Conservation (phyloP, 1,139 yeast species). For the Saccharomyces hybrid region DNA sequence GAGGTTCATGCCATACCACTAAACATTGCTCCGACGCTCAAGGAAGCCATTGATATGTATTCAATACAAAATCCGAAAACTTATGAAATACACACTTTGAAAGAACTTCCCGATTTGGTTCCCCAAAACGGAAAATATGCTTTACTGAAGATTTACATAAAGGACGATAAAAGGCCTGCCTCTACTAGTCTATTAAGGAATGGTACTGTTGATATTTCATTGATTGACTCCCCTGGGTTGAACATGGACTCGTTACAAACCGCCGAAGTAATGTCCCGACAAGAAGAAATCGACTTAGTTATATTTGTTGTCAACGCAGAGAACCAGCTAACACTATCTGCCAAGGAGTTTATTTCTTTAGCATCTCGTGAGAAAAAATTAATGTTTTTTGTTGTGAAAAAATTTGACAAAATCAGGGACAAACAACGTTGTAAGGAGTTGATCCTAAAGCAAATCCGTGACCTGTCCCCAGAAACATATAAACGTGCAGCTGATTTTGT, state of each 20-base stretch:
- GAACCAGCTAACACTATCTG: constrained; percentile 89
- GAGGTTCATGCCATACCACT: constrained; percentile 91
- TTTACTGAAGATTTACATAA: constrained; percentile 70
- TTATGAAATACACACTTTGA: constrained; percentile 48
- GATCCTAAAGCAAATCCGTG: constrained; percentile 81
- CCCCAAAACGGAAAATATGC: constrained; percentile 65
- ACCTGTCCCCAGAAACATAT: constrained; percentile 82
- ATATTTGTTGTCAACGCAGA: constrained; percentile 96
- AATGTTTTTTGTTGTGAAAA: constrained; percentile 88
- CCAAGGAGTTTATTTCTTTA: constrained; percentile 84
- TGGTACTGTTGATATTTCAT: constrained; percentile 85
- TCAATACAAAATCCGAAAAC: constrained; percentile 57
- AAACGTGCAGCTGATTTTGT: constrained; percentile 84
- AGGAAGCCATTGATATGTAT: constrained; percentile 36
- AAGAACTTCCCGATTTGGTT: constrained; percentile 61
- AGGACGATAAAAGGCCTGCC: constrained; percentile 58
- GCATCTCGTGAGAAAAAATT: constrained; percentile 90
- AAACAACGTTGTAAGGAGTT: constrained; percentile 68
- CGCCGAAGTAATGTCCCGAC: constrained; percentile 89
- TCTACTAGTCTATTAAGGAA: constrained; percentile 71
- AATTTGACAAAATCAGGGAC: constrained; percentile 77
- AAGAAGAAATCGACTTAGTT: constrained; percentile 94
- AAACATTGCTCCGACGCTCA: constrained; percentile 35
- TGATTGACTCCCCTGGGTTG: constrained; percentile 96
- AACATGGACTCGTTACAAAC: constrained; percentile 92